phyloP scores from a whole-genome alignment of 2,329 filamentous ascomycete species.

The Epichloe scottii region DNA sequence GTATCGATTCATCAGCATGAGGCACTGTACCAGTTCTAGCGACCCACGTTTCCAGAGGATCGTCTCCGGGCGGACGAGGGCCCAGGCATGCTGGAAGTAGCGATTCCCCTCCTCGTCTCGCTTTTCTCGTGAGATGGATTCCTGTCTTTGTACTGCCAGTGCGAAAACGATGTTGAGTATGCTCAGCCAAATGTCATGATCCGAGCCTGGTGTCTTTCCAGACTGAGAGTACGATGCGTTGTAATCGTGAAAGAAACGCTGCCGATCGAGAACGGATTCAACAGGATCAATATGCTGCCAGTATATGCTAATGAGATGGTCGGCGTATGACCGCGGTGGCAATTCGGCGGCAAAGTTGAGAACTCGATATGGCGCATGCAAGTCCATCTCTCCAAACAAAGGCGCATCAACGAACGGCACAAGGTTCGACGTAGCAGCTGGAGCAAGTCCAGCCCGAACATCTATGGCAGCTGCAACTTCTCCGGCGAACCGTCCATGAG shows the following conservation, averaged over 20 bases:
- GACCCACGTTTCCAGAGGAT: neutral
- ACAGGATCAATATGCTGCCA: neutral
- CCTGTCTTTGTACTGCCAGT: neutral
- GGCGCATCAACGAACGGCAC: neutral
- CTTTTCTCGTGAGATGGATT: neutral
- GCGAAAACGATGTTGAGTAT: neutral
- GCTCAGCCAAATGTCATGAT: neutral
- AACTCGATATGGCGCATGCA: neutral
- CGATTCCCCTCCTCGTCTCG: neutral
- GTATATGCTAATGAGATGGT: neutral
- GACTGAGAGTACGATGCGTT: neutral
- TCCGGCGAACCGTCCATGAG: neutral
- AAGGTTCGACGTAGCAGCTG: neutral
- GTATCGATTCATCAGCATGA: slow-evolving; percentile 1
- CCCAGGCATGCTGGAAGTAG: neutral
- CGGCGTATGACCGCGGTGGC: neutral
- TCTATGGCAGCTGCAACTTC: neutral
- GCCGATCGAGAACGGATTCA: neutral
- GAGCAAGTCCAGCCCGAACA: neutral
- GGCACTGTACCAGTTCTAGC: neutral
- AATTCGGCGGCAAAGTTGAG: neutral
- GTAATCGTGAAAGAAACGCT: neutral
- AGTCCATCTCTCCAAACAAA: neutral
- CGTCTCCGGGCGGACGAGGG: neutral
- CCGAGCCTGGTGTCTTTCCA: neutral